These are phyloP conservation scores for Neurospora cerealis DNA, from an alignment of 495 filamentous ascomycete genomes.

Conservation along the genomic window DNA sequence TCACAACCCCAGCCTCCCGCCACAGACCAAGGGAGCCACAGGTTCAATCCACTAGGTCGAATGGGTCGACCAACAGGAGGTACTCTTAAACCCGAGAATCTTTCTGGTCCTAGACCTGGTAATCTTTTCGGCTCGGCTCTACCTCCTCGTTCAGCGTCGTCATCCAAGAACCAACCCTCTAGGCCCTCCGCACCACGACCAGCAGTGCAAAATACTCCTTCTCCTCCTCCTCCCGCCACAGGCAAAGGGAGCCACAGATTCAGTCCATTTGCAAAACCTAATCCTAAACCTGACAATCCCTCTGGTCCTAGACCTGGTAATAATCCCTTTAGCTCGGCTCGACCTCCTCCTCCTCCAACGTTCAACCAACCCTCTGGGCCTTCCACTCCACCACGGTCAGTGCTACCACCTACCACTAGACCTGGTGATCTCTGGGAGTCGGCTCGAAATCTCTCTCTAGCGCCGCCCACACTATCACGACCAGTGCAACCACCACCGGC, in stretches of 20 bases:
- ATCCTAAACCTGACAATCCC: background rate
- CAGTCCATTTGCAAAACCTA: background rate
- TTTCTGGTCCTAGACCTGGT: background rate
- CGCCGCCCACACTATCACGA: background rate
- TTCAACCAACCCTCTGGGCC: background rate
- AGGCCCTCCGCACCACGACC: background rate
- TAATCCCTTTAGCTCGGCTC: background rate
- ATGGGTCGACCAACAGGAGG: too few species aligned
- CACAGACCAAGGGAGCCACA: too few species aligned
- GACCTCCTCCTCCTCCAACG: background rate
- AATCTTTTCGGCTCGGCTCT: background rate
- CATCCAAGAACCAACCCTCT: background rate
- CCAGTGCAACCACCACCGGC: background rate
- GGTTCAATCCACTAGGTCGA: too few species aligned
- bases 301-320: too few species aligned
- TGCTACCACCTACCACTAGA: background rate
- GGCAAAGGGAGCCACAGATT: background rate
- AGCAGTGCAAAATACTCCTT: background rate
- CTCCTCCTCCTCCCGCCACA: background rate
- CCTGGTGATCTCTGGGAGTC: background rate
- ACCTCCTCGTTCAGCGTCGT: background rate
- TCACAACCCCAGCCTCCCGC: background rate
- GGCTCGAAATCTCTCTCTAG: background rate
- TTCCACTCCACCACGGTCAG: background rate
- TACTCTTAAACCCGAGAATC: too few species aligned